Percentiles rank a stretch among this genome's conserved stretches.
These are phyloP conservation scores for Aphanomyces cochlioides DNA, from an alignment of 352 stramenopile species.

Conservation along the genomic window DNA sequence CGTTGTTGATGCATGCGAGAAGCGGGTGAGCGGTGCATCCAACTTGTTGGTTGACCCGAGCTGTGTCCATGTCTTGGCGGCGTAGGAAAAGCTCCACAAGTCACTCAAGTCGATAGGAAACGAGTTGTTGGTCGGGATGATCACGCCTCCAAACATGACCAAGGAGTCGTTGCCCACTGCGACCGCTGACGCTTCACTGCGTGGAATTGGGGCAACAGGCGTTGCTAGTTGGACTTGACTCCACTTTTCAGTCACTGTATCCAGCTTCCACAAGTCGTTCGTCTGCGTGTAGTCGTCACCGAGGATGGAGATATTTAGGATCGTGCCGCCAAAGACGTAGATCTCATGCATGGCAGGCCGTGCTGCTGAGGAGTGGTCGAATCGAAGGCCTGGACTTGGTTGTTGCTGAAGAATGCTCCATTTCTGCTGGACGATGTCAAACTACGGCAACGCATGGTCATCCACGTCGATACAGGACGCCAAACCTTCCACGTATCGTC, in stretches of 20 bases:
- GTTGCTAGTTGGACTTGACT: background rate
- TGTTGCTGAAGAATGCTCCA: background rate
- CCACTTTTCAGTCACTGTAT: background rate
- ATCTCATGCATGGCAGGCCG: conserved; percentile 8
- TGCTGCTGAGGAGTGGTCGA: conserved; percentile 11
- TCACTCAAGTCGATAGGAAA: conserved; percentile 10
- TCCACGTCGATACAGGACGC: background rate
- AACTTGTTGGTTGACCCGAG: background rate
- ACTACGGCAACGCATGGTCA: background rate
- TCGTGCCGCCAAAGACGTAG: conserved; percentile 28
- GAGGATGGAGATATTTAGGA: background rate
- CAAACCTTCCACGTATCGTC: conserved; percentile 24
- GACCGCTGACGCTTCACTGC: conserved; percentile 23
- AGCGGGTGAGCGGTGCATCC: conserved; percentile 3
- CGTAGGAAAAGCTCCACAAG: conserved; percentile 23
- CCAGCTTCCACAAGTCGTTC: conserved; percentile 15
- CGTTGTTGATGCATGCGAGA: conserved; percentile 17
- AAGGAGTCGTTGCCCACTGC: background rate
- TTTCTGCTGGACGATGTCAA: conserved; percentile 7
- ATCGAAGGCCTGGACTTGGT: background rate
- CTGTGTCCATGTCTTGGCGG: conserved; percentile 17
- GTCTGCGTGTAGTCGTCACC: conserved; percentile 2
- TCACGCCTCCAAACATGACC: conserved; percentile 20
- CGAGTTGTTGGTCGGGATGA: background rate
- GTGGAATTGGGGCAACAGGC: background rate